These are phyloP conservation scores for Asterella californica DNA, from an alignment of 225 moss, liverwort and hornwort genomes.

Conservation along the genomic window DNA sequence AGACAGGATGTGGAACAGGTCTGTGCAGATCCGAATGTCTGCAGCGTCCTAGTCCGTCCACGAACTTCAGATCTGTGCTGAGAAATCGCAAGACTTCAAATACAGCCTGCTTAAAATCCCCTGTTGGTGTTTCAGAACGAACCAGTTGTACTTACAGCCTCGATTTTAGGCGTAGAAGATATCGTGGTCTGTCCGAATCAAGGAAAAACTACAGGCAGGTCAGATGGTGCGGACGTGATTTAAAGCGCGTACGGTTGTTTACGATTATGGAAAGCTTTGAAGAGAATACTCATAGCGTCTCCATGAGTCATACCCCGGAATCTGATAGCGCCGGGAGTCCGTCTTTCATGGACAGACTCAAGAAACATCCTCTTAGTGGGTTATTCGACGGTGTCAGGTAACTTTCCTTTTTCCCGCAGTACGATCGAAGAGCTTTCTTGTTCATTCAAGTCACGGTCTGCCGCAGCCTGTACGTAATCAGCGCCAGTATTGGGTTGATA, in stretches of 20 bases:
- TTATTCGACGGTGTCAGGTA: conserved; percentile 40
- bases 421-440: neutral
- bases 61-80: neutral
- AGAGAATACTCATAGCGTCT: neutral
- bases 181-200: neutral
- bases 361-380: conserved; percentile 25
- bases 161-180: neutral
- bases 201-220: neutral
- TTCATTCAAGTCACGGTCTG: too few species aligned
- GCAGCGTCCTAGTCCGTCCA: neutral
- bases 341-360: conserved; percentile 28
- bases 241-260: neutral
- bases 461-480: neutral
- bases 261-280: conserved; percentile 5
- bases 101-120: neutral
- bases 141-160: neutral
- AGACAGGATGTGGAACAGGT: neutral
- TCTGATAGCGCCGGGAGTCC: conserved; percentile 21
- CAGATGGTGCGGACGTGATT: neutral
- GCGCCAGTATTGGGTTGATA: neutral
- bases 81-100: neutral
- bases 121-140: neutral
- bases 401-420: neutral
- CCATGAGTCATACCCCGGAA: conserved; percentile 16
- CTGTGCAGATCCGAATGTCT: neutral